Conservation (phyloP, 345 rosid genomes). For the Odontarrhena argentea region DNA sequence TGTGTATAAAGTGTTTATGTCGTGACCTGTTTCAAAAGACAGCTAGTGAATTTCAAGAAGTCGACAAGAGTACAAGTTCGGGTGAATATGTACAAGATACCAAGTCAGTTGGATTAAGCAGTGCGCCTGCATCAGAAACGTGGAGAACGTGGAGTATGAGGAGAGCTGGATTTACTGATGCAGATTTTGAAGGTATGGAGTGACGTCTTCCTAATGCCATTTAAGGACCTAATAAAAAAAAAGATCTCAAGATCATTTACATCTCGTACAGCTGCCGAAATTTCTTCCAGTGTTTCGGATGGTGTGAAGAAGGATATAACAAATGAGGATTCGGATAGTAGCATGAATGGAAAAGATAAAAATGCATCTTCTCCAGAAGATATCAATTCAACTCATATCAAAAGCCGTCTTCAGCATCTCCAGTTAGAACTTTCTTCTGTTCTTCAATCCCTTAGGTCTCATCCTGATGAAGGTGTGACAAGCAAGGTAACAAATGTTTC, state of each 20-base stretch:
- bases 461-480: constrained; percentile 42
- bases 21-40: constrained; percentile 52
- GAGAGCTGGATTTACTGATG: constrained; percentile 59
- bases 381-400: constrained; percentile 45
- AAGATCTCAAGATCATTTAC: constrained; percentile 9
- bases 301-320: constrained; percentile 34
- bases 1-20: constrained; percentile 21
- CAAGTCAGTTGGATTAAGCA: constrained; percentile 37
- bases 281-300: constrained; percentile 26
- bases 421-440: constrained; percentile 79
- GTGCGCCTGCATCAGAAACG: constrained; percentile 47
- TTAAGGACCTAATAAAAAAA: neutral
- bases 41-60: constrained; percentile 52
- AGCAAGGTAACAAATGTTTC: constrained; percentile 44
- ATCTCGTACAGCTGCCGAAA: constrained; percentile 62
- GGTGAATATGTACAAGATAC: constrained; percentile 30
- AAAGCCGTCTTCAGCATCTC: constrained; percentile 64
- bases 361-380: constrained; percentile 40
- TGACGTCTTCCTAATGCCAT: constrained; percentile 18
- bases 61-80: constrained; percentile 30
- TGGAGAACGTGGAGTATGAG: constrained; percentile 83
- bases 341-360: constrained; percentile 41
- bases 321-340: constrained; percentile 36
- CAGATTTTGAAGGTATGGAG: constrained; percentile 70
- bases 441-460: constrained; percentile 63